Conservation (phyloP, 306 rosid genomes). For the Acacia crassicarpa region DNA sequence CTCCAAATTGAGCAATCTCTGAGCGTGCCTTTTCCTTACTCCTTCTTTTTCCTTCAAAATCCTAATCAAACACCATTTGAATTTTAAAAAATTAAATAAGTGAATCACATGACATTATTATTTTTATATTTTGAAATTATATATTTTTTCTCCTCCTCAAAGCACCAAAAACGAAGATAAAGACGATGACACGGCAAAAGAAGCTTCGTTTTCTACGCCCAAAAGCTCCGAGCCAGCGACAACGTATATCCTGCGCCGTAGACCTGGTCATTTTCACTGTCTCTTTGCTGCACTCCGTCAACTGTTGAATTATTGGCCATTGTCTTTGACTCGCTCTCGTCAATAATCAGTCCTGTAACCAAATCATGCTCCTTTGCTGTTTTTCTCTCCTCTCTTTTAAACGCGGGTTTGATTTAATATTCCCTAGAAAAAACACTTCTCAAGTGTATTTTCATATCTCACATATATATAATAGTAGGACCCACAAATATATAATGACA, state of each 20-base stretch:
- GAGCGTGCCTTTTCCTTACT: not conserved
- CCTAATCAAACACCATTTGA: too few relatives aligned
- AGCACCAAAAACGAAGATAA: not conserved
- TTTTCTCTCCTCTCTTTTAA: too few relatives aligned
- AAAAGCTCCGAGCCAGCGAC: slow-evolving; percentile 35
- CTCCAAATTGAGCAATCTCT: slow-evolving; percentile 27
- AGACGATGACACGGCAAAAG: slow-evolving; percentile 49
- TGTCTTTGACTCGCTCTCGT: not conserved
- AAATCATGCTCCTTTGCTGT: not conserved
- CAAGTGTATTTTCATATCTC: too few relatives aligned
- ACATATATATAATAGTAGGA: too few relatives aligned
- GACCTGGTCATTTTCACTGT: slow-evolving; percentile 15
- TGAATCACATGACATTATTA: too few relatives aligned
- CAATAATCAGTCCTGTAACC: not conserved
- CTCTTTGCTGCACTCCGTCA: slow-evolving; percentile 18
- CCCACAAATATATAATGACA: too few relatives aligned
- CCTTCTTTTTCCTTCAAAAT: not conserved
- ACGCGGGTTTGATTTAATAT: too few relatives aligned
- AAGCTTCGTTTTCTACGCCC: slow-evolving; percentile 29
- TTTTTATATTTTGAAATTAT: too few relatives aligned
- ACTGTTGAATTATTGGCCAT: slow-evolving; percentile 24
- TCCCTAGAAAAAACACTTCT: too few relatives aligned
- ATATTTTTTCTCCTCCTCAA: not conserved
- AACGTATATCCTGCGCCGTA: not conserved
- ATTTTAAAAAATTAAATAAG: too few relatives aligned